Evolutionary conservation across 2,329 filamentous ascomycete genomes (phyloP), one percentile per base, ranked within the genome.

Genomic region (Lithohypha guttulata): DNA sequence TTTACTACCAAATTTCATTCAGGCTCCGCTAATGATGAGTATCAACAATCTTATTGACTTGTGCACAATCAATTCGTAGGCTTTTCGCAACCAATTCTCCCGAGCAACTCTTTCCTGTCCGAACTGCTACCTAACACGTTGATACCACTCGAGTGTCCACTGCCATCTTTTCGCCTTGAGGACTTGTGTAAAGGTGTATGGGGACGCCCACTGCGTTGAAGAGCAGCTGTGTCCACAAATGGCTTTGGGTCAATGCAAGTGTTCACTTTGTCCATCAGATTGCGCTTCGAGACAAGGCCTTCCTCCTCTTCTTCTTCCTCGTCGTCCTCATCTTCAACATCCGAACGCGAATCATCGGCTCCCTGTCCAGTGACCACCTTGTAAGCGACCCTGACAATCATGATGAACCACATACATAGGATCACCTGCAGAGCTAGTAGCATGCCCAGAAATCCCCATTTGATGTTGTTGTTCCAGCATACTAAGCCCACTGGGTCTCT

Each of bases 331-430:
- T 66, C 81, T 60, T 93, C 86, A 47, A 85, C 84, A 51, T 95
- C 89, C 47, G 84, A 93, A 41, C 91, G 77, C 13, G 77, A 73
- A 55, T 98, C 91, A 47, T 95, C 86, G 4, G 89, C 86, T 21
- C 75, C 69, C 25, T 71, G 74, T 21, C 89, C 87, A 35, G 71
- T 73, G 23, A 96, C 57, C 4, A 96, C 86, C 45, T 80, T 79
- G 46, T 81, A 70, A 15, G 86, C 86, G 2, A 98, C 83, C 42
- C 78, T 76, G 26, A 87, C 62, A 50, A 96, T 94, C 77, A 94
- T 82, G 46, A 69, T 71, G 55, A 96, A 93, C 91, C 91, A 96
- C 45, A 83, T 70, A 23, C 93, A 65, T 21, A 83, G 86, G 38
- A 98, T 72, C 15, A 70, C 66, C 60, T 96, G 86, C 15, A 98